Evolutionary conservation across 2,329 filamentous ascomycete genomes (phyloP).

Genomic region (Penicillium capsulatum): DNA sequence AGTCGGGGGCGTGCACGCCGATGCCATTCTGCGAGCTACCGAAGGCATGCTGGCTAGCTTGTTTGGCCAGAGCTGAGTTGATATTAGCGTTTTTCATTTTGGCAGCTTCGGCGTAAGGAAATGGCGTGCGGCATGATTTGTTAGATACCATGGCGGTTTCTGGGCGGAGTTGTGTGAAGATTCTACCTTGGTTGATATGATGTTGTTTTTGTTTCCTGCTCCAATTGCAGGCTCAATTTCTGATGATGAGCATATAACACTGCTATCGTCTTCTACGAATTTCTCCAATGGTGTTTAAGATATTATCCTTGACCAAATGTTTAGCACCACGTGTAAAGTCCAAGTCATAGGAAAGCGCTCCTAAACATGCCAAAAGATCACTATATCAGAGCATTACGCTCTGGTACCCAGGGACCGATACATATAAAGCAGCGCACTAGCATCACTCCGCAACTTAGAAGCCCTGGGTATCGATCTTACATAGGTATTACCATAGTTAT

Average conservation of each 20-base stretch:
- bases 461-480: no score
- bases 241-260: neutral
- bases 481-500: no score
- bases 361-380: no score
- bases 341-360: no score
- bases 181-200: neutral
- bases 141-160: slow-evolving; percentile 1
- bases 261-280: neutral
- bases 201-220: no score
- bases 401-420: no score
- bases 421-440: no score
- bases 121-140: neutral
- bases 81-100: slow-evolving; percentile 1
- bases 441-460: no score
- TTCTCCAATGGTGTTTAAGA: neutral
- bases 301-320: no score
- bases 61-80: slow-evolving; percentile 23
- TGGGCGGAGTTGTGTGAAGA: neutral
- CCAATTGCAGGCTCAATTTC: no score
- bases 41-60: slow-evolving; percentile 34
- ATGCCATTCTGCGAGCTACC: slow-evolving; percentile 33
- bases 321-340: no score
- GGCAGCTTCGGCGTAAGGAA: slow-evolving; percentile 10
- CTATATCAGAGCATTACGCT: no score
- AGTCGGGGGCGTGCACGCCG: slow-evolving; percentile 21